Evolutionary conservation across 2,329 filamentous ascomycete species (phyloP).

Genomic region (Ophiostoma fasciatum): DNA sequence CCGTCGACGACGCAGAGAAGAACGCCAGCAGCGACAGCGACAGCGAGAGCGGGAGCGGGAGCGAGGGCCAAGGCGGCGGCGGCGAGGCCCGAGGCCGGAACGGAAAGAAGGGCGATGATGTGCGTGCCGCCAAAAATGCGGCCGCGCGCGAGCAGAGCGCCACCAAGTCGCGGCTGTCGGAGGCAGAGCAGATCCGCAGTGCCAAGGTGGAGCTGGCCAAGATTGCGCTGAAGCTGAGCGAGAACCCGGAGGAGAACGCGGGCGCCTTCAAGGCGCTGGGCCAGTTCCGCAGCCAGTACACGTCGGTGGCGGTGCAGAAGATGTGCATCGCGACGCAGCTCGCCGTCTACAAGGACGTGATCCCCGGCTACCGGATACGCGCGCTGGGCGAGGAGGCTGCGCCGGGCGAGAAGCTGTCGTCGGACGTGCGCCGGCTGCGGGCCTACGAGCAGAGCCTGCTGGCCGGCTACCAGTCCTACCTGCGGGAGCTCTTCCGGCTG

Average conservation of each 20-base stretch:
- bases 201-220: constrained; percentile 88
- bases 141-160: background rate
- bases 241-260: constrained; percentile 83
- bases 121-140: background rate
- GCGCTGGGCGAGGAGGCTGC: constrained; percentile 61
- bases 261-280: constrained; percentile 64
- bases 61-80: background rate
- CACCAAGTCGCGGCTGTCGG: constrained; percentile 8
- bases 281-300: constrained; percentile 54
- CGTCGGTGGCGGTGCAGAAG: constrained; percentile 64
- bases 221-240: constrained; percentile 67
- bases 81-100: background rate
- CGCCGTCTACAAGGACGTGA: constrained; percentile 87
- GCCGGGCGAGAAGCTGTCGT: constrained; percentile 62
- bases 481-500: constrained; percentile 57
- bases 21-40: constrained; percentile 44
- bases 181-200: constrained; percentile 56
- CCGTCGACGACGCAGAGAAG: constrained; percentile 42
- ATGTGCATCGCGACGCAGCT: constrained; percentile 75
- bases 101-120: too few species aligned
- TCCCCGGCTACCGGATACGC: constrained; percentile 90
- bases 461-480: constrained; percentile 68
- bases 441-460: constrained; percentile 81
- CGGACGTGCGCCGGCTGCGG: constrained; percentile 72
- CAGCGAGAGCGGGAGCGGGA: constrained; percentile 44